Conservation (phyloP, 108 stramenopile species). For the Nitzschia palea region DNA sequence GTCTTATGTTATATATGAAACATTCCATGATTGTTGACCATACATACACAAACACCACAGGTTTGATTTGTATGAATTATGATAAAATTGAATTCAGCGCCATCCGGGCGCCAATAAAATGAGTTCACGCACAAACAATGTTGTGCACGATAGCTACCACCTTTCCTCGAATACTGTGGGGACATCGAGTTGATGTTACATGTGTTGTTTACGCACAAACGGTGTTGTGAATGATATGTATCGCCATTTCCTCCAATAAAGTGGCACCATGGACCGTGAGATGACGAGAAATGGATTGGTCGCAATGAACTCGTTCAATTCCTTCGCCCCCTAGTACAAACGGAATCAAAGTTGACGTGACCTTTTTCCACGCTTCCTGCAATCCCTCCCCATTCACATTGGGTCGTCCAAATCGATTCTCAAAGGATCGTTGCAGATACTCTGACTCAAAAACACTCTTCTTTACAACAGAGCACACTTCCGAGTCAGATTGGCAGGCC, state of each 20-base stretch:
- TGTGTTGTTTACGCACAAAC: too few species aligned
- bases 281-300: neutral
- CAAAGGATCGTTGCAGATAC: neutral
- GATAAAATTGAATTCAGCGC: neutral
- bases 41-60: too few species aligned
- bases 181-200: too few species aligned
- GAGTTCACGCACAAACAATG: neutral
- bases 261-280: neutral
- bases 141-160: neutral
- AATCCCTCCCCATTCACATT: neutral
- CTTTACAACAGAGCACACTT: slow-evolving; percentile 42
- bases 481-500: slow-evolving; percentile 40
- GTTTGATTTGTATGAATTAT: neutral
- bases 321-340: neutral
- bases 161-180: too few species aligned
- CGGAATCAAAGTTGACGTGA: neutral
- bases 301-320: neutral
- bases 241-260: neutral
- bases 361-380: neutral
- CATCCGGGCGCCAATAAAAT: too few species aligned
- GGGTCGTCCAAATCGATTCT: slow-evolving; percentile 3
- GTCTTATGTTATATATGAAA: slow-evolving; percentile 32
- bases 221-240: too few species aligned
- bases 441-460: slow-evolving; percentile 27
- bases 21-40: too few species aligned